A percentile compares a stretch with the other conserved stretches of the same genome.
Evolutionary conservation across 1,139 yeast genomes (phyloP).

Genomic region (Williopsis jadinii): DNA sequence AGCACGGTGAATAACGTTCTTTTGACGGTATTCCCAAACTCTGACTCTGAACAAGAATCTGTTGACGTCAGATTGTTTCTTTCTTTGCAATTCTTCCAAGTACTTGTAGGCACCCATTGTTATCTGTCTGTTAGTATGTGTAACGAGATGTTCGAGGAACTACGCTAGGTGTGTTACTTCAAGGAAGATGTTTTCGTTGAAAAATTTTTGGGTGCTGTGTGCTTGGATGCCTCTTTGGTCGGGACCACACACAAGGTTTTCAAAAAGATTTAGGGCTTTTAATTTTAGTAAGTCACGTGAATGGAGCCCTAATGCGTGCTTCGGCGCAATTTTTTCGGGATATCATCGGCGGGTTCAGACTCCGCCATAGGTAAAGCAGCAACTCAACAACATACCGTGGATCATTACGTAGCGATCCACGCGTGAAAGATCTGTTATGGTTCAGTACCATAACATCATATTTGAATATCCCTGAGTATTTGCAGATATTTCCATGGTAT

Average conservation of each 20-base stretch:
- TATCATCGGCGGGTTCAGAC: too few species aligned
- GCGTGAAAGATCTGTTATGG: too few species aligned
- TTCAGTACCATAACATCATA: too few species aligned
- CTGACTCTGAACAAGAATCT: conserved; percentile 99
- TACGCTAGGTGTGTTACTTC: not conserved
- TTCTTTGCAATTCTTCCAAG: conserved; percentile 98
- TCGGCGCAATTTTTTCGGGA: too few species aligned
- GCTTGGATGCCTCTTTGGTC: not conserved
- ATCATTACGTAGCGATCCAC: too few species aligned
- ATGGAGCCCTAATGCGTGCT: too few species aligned
- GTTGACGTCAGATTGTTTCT: conserved; percentile 99
- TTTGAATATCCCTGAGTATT: too few species aligned
- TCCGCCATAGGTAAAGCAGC: too few species aligned
- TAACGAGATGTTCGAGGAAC: conserved; percentile 2
- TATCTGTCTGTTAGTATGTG: conserved; percentile 1
- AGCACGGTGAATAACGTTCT: conserved; percentile 98
- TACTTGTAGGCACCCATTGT: conserved; percentile 98
- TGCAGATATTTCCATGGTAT: too few species aligned
- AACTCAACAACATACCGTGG: too few species aligned
- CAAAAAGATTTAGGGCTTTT: too few species aligned
- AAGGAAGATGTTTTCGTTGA: not conserved
- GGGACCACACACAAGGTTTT: not conserved
- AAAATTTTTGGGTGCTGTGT: conserved; percentile 1
- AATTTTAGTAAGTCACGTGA: too few species aligned
- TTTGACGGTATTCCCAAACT: conserved; percentile 99